phyloP scores from a whole-genome alignment of 768 basidiomycete species.

The Hygrocybe coccinea region DNA sequence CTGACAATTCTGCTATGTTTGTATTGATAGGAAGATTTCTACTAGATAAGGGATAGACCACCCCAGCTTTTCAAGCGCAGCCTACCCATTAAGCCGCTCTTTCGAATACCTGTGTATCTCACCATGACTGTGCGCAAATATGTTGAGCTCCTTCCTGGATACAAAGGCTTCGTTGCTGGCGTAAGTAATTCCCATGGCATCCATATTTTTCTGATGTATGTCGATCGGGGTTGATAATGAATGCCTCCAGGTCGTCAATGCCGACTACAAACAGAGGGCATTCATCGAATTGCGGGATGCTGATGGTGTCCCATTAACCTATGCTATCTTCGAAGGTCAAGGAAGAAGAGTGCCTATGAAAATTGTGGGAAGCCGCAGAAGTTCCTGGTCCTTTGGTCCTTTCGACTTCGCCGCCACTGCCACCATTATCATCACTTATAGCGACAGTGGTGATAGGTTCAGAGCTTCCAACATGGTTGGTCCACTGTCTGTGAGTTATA shows the following conservation, averaged over 20 bases:
- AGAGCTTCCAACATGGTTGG: neutral
- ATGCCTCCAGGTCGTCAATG: neutral
- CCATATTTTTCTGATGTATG: neutral
- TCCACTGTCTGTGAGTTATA: neutral
- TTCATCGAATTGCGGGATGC: neutral
- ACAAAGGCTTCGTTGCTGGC: neutral
- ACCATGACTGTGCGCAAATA: neutral
- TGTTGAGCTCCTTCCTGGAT: neutral
- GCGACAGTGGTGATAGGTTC: neutral
- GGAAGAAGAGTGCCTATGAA: neutral
- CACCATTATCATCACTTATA: neutral
- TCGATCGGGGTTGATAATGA: neutral
- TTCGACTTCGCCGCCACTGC: neutral
- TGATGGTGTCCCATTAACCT: neutral
- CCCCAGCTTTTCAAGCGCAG: too few species aligned
- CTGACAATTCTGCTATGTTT: too few species aligned
- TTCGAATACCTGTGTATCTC: neutral
- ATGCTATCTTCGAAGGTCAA: neutral
- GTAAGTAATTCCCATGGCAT: neutral
- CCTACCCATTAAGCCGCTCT: too few species aligned
- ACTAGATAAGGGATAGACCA: too few species aligned
- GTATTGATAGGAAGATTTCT: too few species aligned
- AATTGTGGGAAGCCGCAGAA: neutral
- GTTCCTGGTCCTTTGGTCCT: neutral
- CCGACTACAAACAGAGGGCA: neutral